Evolutionary conservation across 75 land plant genomes (phyloP).

Genomic region (Sequoiadendron giganteum): DNA sequence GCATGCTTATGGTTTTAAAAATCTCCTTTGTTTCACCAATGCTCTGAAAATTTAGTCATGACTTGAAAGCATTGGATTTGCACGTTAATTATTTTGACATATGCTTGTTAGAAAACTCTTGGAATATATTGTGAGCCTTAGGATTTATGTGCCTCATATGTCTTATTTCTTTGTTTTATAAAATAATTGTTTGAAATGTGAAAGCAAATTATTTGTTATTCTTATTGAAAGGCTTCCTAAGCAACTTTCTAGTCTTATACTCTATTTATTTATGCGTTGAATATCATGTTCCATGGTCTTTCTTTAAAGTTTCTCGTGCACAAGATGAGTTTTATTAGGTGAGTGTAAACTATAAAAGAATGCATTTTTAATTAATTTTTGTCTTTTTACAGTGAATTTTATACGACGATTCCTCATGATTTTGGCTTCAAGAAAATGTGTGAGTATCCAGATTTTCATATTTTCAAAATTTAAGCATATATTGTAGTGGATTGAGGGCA

Average conservation of each 20-base stretch:
- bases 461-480: background rate
- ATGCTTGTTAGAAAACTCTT: background rate
- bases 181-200: background rate
- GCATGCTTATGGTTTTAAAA: background rate
- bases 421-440: constrained; percentile 93
- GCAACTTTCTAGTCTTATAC: background rate
- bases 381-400: constrained; percentile 83
- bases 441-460: constrained; percentile 35
- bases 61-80: background rate
- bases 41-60: background rate
- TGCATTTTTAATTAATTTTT: background rate
- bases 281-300: background rate
- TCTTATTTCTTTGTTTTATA: background rate
- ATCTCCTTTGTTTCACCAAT: background rate
- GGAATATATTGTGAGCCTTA: background rate
- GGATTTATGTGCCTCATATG: background rate
- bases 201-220: background rate
- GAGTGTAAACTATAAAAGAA: background rate
- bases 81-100: background rate
- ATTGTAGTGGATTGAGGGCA: background rate
- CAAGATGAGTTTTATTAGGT: background rate
- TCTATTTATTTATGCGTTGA: background rate
- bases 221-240: background rate
- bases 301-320: background rate
- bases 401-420: constrained; percentile 95